Conservation (phyloP, 257 asterid species). For the Gentiana macrophylla region DNA sequence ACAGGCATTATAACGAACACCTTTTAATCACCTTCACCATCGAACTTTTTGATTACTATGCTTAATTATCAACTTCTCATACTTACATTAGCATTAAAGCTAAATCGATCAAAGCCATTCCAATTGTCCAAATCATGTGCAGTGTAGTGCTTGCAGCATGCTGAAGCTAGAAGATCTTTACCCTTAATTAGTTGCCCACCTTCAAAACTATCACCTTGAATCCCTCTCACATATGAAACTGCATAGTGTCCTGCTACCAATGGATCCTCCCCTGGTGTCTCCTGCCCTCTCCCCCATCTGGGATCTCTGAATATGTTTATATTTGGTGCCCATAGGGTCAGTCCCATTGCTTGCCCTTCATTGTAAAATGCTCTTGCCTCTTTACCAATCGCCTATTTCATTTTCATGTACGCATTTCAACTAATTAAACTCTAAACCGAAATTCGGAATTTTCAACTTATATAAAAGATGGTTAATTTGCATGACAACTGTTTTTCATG, state of each 20-base stretch:
- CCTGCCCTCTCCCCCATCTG: conserved; percentile 41
- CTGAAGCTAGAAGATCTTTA: conserved; percentile 48
- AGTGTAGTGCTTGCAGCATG: conserved; percentile 71
- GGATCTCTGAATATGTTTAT: conserved; percentile 35
- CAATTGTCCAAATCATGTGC: conserved; percentile 75
- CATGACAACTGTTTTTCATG: too few species aligned
- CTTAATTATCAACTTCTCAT: too few species aligned
- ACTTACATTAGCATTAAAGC: conserved; percentile 48
- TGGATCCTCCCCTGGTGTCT: conserved; percentile 37
- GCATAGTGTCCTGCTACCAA: conserved; percentile 17
- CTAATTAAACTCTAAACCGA: too few species aligned
- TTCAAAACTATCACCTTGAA: conserved; percentile 59
- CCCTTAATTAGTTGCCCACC: conserved; percentile 34
- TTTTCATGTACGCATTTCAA: background rate
- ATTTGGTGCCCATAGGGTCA: conserved; percentile 39
- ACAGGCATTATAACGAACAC: background rate
- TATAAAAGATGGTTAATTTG: too few species aligned
- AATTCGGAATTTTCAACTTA: too few species aligned
- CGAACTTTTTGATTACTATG: too few species aligned
- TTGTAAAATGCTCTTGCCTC: conserved; percentile 33
- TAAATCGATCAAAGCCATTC: conserved; percentile 43
- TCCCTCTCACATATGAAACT: conserved; percentile 55
- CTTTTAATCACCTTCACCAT: too few species aligned
- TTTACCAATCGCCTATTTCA: conserved; percentile 23
- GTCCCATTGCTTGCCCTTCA: conserved; percentile 26